Evolutionary conservation across 345 rosid species (phyloP).

Genomic region (Eucalyptus viminalis): DNA sequence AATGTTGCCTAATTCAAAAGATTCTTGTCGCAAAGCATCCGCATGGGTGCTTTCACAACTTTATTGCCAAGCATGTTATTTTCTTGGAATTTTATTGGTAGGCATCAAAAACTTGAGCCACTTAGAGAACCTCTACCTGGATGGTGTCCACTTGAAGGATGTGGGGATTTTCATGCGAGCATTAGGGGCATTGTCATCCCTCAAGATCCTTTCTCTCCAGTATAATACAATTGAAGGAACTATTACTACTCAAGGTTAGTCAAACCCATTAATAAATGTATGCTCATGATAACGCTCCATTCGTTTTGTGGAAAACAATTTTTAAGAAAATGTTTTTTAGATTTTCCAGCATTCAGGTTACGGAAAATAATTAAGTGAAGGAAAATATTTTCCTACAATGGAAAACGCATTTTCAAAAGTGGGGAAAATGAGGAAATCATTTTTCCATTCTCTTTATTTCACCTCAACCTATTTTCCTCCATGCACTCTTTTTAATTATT

Average conservation of each 20-base stretch:
- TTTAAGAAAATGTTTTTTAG: accelerated
- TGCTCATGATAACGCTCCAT: too few species aligned
- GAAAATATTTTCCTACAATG: too few species aligned
- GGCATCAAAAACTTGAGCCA: neutral
- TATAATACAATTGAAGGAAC: neutral
- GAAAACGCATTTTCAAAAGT: too few species aligned
- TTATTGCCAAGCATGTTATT: neutral
- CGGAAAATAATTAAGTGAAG: accelerated
- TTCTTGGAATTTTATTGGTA: neutral
- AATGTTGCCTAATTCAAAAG: too few species aligned
- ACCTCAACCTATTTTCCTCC: too few species aligned
- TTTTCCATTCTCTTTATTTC: too few species aligned
- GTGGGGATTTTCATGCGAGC: neutral
- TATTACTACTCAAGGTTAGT: neutral
- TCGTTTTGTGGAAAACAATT: too few species aligned
- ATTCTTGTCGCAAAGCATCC: accelerated
- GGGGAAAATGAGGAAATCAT: too few species aligned
- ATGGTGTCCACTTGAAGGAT: neutral
- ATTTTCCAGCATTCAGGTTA: too few species aligned
- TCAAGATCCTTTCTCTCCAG: neutral
- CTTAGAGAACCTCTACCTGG: neutral
- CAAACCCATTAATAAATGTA: neutral
- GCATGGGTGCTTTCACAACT: neutral
- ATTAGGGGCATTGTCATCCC: neutral
- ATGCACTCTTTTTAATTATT: too few species aligned